phyloP scores from a whole-genome alignment of 2,329 filamentous ascomycete genomes.

The Aspergillus ruber region DNA sequence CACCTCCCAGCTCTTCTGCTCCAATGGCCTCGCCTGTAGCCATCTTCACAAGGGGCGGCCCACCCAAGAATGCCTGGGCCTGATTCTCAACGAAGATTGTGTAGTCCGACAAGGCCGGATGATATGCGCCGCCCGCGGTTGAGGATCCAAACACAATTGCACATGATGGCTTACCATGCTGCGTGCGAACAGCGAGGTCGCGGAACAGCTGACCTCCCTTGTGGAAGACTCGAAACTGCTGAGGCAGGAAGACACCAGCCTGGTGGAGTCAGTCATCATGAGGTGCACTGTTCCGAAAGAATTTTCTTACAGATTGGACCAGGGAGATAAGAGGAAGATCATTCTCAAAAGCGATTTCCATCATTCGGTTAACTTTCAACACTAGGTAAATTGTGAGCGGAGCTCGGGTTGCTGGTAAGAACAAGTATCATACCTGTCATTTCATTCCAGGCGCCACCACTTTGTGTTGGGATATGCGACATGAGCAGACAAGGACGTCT shows the following conservation, averaged over 20 bases:
- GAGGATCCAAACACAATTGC: conserved; percentile 42
- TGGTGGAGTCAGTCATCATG: no score
- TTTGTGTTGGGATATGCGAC: conserved; percentile 39
- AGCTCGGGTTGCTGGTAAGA: no score
- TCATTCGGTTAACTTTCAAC: conserved; percentile 33
- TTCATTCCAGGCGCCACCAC: conserved; percentile 41
- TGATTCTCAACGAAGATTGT: conserved; percentile 40
- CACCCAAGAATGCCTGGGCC: conserved; percentile 41
- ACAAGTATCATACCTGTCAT: conserved; percentile 24
- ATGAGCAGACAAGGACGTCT: conserved; percentile 33
- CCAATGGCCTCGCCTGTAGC: conserved; percentile 40
- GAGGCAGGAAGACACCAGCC: conserved; percentile 38
- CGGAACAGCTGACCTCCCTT: conserved; percentile 38
- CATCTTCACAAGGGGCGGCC: conserved; percentile 43
- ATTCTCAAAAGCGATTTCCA: conserved; percentile 35
- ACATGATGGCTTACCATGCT: conserved; percentile 35
- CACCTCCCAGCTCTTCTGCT: conserved; percentile 40
- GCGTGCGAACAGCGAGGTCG: conserved; percentile 34
- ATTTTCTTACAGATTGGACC: conserved; percentile 31
- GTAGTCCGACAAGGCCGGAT: conserved; percentile 38
- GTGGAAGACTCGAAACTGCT: conserved; percentile 43
- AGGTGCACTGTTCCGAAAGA: no score
- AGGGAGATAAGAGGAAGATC: conserved; percentile 34
- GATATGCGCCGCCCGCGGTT: conserved; percentile 39
- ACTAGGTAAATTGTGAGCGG: conserved; percentile 8